A percentile compares a stretch with the other conserved stretches of the same genome.
These are phyloP conservation scores for Chalaropsis thielavioides DNA, from an alignment of 2,329 filamentous ascomycete genomes.

Conservation along the genomic window DNA sequence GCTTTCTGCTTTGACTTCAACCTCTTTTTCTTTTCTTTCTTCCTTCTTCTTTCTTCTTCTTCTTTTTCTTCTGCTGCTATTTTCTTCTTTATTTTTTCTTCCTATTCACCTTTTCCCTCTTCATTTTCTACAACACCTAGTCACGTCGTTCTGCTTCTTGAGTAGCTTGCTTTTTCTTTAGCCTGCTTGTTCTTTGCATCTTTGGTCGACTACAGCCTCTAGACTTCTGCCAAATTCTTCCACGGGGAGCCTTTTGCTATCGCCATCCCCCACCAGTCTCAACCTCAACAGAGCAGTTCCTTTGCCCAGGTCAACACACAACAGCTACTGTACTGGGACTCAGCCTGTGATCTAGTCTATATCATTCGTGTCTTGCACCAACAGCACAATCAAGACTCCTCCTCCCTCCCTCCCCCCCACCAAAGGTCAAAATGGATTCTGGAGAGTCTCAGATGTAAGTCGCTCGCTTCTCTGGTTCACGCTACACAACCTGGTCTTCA, in stretches of 20 bases:
- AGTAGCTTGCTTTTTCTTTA: background rate
- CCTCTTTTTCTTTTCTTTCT: constrained; percentile 6
- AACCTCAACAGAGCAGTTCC: background rate
- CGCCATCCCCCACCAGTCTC: background rate
- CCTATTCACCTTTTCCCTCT: constrained; percentile 19
- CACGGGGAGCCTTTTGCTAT: background rate
- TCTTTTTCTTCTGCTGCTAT: background rate
- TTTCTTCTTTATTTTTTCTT: constrained; percentile 1
- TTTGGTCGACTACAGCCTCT: background rate
- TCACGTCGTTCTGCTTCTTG: background rate
- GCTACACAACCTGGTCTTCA: background rate
- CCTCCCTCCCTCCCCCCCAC: no score
- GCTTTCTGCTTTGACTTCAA: constrained; percentile 13
- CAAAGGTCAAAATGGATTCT: constrained; percentile 34
- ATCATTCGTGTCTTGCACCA: no score
- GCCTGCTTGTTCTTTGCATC: background rate
- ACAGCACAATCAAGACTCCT: no score
- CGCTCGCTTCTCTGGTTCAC: constrained; percentile 18
- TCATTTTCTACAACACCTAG: constrained; percentile 20
- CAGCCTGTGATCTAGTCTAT: no score
- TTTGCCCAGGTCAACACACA: background rate
- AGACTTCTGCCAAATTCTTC: background rate
- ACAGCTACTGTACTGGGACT: background rate
- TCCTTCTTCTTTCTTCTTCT: background rate
- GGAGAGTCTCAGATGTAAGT: constrained; percentile 40